Evolutionary conservation across 352 stramenopile species (phyloP), one percentile per base, ranked within the genome.

Genomic region (Phytophthora uliginosa): DNA sequence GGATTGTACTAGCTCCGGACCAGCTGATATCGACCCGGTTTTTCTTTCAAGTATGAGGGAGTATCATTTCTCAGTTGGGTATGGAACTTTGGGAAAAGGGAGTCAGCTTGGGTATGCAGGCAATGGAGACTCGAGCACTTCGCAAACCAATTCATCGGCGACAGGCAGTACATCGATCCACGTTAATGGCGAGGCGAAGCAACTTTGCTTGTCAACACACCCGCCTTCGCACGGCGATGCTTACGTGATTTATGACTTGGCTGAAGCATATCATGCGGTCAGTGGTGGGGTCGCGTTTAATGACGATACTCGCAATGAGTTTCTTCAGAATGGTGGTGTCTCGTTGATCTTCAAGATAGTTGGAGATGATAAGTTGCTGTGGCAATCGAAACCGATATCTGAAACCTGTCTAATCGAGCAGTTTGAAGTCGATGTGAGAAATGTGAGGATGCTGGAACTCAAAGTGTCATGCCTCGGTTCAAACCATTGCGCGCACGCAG

Each of bases 231-330:
- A 89, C 36, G 88, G 88, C 13, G 81, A 92, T 45, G 84, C 89
- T 1, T 94, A 90, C 55, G 88, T 95, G 18, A 84, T 93, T n/a
- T 97, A 95, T 45, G 90, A 97, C 59, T 63, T 97, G 33, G 76
- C 58, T 4, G 78, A 90, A 66, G 82, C 77, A 3, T 97, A 92
- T 63, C 69, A 74, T 17, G 80, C 67, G 18, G 60, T 96, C 18
- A 78, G 65, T 33, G 90, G 86, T 1, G 75, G 73, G 0, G 88
- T 96, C 2, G 85, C 82, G 8, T 86, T 96, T 42, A 95, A 97
- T 67, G 90, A 95, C 42, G 88, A 93, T 48, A 82, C 88, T 12
- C 72, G 68, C 28, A 82, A 75, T 63, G 89, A 96, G 12, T 66
- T 85, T 7, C 59, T 94, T 15, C 77, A 88, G 22, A 89, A 90